Conservation (phyloP, 23 red algal genomes). For the Cyanidium caldarium region DNA sequence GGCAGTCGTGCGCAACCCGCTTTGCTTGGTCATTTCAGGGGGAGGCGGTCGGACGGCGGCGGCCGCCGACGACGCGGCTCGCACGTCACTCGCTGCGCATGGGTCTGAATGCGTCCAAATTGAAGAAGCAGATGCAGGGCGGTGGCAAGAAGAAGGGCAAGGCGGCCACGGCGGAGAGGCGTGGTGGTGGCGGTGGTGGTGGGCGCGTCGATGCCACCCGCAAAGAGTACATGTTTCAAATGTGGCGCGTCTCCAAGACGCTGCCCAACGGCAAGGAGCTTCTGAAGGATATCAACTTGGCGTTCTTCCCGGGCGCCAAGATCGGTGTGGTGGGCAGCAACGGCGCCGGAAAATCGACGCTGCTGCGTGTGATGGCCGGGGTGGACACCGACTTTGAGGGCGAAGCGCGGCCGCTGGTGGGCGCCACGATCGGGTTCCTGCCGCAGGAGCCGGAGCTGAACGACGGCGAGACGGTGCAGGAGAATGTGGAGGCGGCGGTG, state of each 20-base stretch:
- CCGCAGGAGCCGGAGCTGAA: slow-evolving; percentile 64
- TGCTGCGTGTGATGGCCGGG: slow-evolving; percentile 74
- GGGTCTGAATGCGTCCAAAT: slow-evolving; percentile 72
- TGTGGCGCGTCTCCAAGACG: slow-evolving; percentile 47
- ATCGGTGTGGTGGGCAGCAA: slow-evolving; percentile 78
- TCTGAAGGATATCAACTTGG: slow-evolving; percentile 62
- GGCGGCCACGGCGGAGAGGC: slow-evolving; percentile 19
- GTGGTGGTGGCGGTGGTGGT: background rate
- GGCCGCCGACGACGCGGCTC: too few relatives aligned
- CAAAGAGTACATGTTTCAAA: slow-evolving; percentile 74
- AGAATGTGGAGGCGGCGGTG: slow-evolving; percentile 46
- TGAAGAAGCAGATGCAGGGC: slow-evolving; percentile 25
- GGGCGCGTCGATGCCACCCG: slow-evolving; percentile 45
- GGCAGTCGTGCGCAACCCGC: too few relatives aligned
- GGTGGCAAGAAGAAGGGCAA: slow-evolving; percentile 34
- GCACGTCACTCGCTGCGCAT: slow-evolving; percentile 30
- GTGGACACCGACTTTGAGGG: slow-evolving; percentile 72
- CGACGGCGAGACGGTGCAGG: slow-evolving; percentile 52
- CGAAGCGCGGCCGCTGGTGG: slow-evolving; percentile 41
- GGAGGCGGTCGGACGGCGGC: too few relatives aligned
- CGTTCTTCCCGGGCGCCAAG: slow-evolving; percentile 85
- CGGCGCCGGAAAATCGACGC: slow-evolving; percentile 61
- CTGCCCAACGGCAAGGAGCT: slow-evolving; percentile 69
- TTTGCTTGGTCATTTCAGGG: too few relatives aligned
- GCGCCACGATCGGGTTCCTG: slow-evolving; percentile 48